Evolutionary conservation across 1,284 basidiomycete genomes (phyloP).

Genomic region (Sporisorium scitamineum): DNA sequence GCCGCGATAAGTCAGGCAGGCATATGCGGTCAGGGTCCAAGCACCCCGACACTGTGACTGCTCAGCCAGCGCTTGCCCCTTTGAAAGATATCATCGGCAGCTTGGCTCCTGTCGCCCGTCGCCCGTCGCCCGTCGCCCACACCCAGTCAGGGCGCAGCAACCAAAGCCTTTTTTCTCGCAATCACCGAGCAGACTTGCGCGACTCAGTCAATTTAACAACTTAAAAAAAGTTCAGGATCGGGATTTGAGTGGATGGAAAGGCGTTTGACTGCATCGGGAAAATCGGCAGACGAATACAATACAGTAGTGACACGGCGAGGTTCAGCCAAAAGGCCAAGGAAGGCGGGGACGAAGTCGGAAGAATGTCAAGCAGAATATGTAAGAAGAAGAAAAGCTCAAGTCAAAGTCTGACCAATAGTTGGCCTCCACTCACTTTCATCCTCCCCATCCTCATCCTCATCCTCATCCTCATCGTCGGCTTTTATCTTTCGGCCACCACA

Average conservation of each 20-base stretch:
- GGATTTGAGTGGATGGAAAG: not conserved
- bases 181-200: not conserved
- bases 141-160: not conserved
- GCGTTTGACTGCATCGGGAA: not conserved
- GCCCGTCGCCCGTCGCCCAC: no score
- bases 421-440: conserved; percentile 2
- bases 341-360: conserved; percentile 1
- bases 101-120: not conserved
- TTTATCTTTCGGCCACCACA: not conserved
- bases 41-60: conserved; percentile 6
- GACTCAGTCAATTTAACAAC: not conserved
- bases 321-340: not conserved
- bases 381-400: conserved; percentile 1
- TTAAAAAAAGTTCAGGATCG: not conserved
- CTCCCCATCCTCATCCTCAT: not conserved
- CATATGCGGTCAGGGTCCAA: conserved; percentile 10
- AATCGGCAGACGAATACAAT: no score
- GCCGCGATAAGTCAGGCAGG: conserved; percentile 6
- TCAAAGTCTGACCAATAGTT: not conserved
- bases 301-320: not conserved
- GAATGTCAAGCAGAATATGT: no score
- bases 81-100: not conserved
- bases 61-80: not conserved
- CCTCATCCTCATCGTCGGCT: not conserved
- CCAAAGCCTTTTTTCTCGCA: not conserved